A percentile compares a stretch with the other conserved stretches of the same genome.
These are phyloP conservation scores for Crepidotus variabilis DNA, from an alignment of 768 basidiomycete species.

Conservation along the genomic window DNA sequence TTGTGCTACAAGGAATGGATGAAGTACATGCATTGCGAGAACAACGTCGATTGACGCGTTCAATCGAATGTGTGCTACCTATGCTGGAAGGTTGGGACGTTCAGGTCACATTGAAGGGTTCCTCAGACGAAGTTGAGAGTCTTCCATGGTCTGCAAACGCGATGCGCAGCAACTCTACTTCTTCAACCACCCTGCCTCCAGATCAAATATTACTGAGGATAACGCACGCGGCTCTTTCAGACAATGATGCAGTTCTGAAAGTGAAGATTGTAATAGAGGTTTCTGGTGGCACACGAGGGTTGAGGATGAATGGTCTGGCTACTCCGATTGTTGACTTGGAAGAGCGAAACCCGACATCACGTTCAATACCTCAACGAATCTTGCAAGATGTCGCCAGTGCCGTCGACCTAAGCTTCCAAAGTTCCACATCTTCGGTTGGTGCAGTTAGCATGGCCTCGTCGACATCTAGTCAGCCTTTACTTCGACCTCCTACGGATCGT, in stretches of 20 bases:
- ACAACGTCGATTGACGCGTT: slow-evolving; percentile 64
- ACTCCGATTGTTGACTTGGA: slow-evolving; percentile 63
- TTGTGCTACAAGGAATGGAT: slow-evolving; percentile 46
- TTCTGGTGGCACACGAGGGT: slow-evolving; percentile 68
- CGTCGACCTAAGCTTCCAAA: slow-evolving; percentile 64
- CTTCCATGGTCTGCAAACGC: slow-evolving; percentile 73
- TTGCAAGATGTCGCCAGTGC: slow-evolving; percentile 72
- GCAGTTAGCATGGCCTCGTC: slow-evolving; percentile 50
- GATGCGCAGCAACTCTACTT: slow-evolving; percentile 39
- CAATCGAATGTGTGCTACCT: slow-evolving; percentile 80
- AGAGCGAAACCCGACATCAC: slow-evolving; percentile 61
- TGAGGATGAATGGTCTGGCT: slow-evolving; percentile 85
- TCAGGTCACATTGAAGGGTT: slow-evolving; percentile 70
- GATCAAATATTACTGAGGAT: slow-evolving; percentile 63
- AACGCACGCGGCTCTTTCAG: slow-evolving; percentile 65
- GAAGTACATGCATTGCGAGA: slow-evolving; percentile 65
- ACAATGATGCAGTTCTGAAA: slow-evolving; percentile 77
- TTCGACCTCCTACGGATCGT: slow-evolving; percentile 38
- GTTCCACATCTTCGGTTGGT: slow-evolving; percentile 53
- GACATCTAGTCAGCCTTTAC: slow-evolving; percentile 33
- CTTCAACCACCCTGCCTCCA: slow-evolving; percentile 28
- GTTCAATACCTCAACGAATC: slow-evolving; percentile 56
- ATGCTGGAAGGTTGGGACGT: slow-evolving; percentile 83
- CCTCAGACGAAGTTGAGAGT: slow-evolving; percentile 65
- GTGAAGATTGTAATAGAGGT: slow-evolving; percentile 78